Evolutionary conservation across 805 yeast species (phyloP).

Genomic region (Metschnikowia baotianmanensis): DNA sequence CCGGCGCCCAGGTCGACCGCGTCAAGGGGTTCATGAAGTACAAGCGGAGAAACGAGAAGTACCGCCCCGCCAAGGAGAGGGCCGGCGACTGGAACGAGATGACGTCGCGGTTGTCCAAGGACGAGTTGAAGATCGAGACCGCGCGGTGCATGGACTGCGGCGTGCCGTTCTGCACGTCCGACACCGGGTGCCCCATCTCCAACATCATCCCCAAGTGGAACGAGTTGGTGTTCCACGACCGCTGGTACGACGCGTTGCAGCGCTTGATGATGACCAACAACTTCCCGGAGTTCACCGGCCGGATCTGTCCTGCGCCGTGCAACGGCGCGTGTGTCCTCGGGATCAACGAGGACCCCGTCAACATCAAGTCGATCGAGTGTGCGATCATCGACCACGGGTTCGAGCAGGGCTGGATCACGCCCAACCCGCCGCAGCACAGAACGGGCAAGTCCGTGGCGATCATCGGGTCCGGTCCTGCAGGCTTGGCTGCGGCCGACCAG

Average conservation of each 20-base stretch:
- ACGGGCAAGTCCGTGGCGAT: conserved; percentile 85
- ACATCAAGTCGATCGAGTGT: conserved; percentile 92
- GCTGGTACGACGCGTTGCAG: conserved; percentile 92
- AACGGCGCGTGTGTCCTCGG: conserved; percentile 94
- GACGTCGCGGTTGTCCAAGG: conserved; percentile 74
- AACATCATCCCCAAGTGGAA: conserved; percentile 98
- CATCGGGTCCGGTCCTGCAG: conserved; percentile 97
- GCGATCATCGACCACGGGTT: conserved; percentile 96
- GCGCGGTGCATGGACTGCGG: conserved; percentile 99
- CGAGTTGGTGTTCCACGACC: conserved; percentile 89
- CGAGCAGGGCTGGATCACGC: conserved; percentile 94
- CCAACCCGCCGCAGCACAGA: conserved; percentile 72
- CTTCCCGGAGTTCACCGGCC: conserved; percentile 97
- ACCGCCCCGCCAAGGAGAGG: conserved; percentile 74
- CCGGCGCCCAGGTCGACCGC: conserved; percentile 66
- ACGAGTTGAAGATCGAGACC: conserved; percentile 85
- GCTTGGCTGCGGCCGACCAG: conserved; percentile 96
- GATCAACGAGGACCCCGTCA: conserved; percentile 91
- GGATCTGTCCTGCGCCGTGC: conserved; percentile 99
- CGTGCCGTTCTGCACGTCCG: conserved; percentile 97
- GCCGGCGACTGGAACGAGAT: conserved; percentile 91
- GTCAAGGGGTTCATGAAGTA: conserved; percentile 92
- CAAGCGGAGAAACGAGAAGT: conserved; percentile 81
- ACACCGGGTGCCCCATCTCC: conserved; percentile 97
- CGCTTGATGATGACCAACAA: conserved; percentile 93